Conservation (phyloP, 1,284 basidiomycete species). For the Bjerkandera adusta region DNA sequence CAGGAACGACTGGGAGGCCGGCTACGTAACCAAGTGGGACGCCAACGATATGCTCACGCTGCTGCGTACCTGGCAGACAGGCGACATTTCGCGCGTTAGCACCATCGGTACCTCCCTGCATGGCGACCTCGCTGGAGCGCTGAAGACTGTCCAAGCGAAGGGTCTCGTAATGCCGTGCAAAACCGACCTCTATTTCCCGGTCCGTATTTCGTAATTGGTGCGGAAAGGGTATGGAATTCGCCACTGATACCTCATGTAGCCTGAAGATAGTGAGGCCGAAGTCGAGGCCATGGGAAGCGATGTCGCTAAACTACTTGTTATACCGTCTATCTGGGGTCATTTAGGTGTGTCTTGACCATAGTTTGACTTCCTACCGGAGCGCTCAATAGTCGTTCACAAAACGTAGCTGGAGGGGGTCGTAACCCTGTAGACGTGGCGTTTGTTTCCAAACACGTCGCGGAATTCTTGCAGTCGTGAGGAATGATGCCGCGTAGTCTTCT, state of each 20-base stretch:
- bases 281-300: constrained; percentile 39
- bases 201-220: constrained; percentile 15
- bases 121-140: constrained; percentile 22
- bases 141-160: constrained; percentile 36
- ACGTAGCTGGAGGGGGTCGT: constrained; percentile 6
- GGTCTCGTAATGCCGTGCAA: constrained; percentile 57
- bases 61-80: constrained; percentile 53
- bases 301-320: constrained; percentile 42
- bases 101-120: constrained; percentile 21
- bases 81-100: constrained; percentile 37
- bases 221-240: neutral
- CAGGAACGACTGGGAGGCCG: constrained; percentile 50
- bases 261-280: constrained; percentile 55
- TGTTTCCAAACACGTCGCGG: neutral
- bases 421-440: constrained; percentile 1
- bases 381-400: no score
- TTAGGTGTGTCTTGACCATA: constrained; percentile 50
- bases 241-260: constrained; percentile 29
- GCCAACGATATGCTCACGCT: constrained; percentile 55
- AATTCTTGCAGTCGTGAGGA: neutral
- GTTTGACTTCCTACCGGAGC: no score
- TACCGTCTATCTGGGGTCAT: constrained; percentile 59
- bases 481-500: neutral
- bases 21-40: constrained; percentile 47
- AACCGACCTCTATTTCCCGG: constrained; percentile 53